phyloP scores from a whole-genome alignment of 805 yeast species.

The Alloascoidea hylecoeti region DNA sequence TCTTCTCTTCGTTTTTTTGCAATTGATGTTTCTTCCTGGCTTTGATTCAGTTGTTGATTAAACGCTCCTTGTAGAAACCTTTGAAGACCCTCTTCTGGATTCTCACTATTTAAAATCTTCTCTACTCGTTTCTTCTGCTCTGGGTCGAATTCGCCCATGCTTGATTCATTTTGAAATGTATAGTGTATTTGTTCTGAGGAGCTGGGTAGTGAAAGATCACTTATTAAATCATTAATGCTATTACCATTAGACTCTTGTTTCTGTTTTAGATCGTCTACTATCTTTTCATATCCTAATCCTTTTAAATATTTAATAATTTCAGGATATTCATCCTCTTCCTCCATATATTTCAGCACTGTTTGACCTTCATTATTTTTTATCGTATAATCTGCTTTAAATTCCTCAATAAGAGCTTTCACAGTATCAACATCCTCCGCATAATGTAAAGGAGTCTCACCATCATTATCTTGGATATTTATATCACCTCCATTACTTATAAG shows the following conservation, averaged over 20 bases:
- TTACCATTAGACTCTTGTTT: conserved; percentile 17
- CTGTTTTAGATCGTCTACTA: conserved; percentile 20
- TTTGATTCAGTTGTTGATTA: conserved; percentile 34
- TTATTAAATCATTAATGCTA: background rate
- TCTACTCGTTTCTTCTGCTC: conserved; percentile 53
- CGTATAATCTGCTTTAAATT: conserved; percentile 50
- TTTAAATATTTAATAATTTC: conserved; percentile 57
- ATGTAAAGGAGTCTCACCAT: conserved; percentile 94
- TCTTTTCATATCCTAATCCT: conserved; percentile 21
- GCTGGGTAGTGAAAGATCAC: background rate
- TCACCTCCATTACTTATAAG: conserved; percentile 57
- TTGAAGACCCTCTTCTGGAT: conserved; percentile 68
- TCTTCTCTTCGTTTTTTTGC: too few relatives aligned
- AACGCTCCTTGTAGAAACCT: conserved; percentile 55
- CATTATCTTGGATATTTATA: conserved; percentile 67
- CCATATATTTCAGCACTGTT: conserved; percentile 53
- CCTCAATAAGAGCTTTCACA: conserved; percentile 56
- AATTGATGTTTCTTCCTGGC: too few relatives aligned
- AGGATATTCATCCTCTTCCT: conserved; percentile 77
- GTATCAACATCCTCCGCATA: conserved; percentile 62
- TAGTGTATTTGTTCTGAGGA: conserved; percentile 35
- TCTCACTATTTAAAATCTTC: conserved; percentile 61
- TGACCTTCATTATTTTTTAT: conserved; percentile 59
- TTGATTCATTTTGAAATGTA: conserved; percentile 32
- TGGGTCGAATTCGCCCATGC: conserved; percentile 27